phyloP scores from a whole-genome alignment of 2,329 filamentous ascomycete genomes.

The Trichoderma oligosporum region DNA sequence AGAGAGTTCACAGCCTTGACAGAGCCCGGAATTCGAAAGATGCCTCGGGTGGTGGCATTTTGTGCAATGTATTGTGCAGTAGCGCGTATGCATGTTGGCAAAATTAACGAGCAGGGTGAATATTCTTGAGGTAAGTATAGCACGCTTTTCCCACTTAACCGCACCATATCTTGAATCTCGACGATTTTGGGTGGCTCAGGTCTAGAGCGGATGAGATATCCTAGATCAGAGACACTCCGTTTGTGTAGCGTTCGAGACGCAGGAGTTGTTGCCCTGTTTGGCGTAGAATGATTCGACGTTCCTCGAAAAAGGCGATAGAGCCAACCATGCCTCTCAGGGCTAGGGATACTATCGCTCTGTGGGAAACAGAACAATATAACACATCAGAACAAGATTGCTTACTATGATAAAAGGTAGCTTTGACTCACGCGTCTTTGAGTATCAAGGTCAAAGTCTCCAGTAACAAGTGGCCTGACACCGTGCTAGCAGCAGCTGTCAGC shows the following conservation, averaged over 20 bases:
- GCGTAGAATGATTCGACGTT: slow-evolving; percentile 23
- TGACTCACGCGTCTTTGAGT: slow-evolving; percentile 33
- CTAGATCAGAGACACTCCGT: slow-evolving; percentile 55
- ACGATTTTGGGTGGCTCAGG: slow-evolving; percentile 48
- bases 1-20: slow-evolving; percentile 52
- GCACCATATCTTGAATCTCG: slow-evolving; percentile 56
- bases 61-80: slow-evolving; percentile 62
- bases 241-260: slow-evolving; percentile 35
- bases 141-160: slow-evolving; percentile 59
- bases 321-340: slow-evolving; percentile 36
- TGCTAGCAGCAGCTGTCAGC: slow-evolving; percentile 39
- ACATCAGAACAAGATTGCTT: background rate
- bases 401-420: background rate
- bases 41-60: slow-evolving; percentile 51
- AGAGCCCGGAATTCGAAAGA: slow-evolving; percentile 63
- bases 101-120: slow-evolving; percentile 51
- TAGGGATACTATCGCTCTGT: slow-evolving; percentile 24
- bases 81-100: slow-evolving; percentile 64
- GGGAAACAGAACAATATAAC: too few species aligned
- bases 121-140: slow-evolving; percentile 59
- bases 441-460: slow-evolving; percentile 38
- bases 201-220: slow-evolving; percentile 42
- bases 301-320: slow-evolving; percentile 36
- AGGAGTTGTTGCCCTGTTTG: slow-evolving; percentile 11
- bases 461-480: slow-evolving; percentile 44